Evolutionary conservation across 768 basidiomycete genomes (phyloP), one percentile per base, ranked within the genome.

Genomic region (Rhodosporidiobolus sp.): DNA sequence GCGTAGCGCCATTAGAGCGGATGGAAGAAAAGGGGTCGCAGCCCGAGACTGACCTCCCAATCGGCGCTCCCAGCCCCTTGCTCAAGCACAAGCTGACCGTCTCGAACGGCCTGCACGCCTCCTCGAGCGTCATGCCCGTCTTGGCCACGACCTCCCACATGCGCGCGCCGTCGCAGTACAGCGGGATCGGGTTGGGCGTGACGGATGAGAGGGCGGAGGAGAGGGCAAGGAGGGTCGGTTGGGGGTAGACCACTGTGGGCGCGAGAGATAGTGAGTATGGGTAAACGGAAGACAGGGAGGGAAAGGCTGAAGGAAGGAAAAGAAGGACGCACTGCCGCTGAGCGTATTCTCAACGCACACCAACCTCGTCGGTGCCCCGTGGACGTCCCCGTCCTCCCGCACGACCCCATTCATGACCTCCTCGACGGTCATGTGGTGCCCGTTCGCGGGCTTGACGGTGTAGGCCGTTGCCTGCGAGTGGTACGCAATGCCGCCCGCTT

Each of bases 301-400:
- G 93, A 68, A 94, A 19, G 10, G 19, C 26, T 35, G 57, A 45
- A 6, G 38, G 35, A 59, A 48, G 45, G 20, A 17, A 61, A 14
- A 5, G 14, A 7, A n/a, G 2, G 22, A 53, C 70, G 30, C 38
- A 72, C 70, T 91, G 26, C 95, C 95, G 66, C 90, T 88, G 43
- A 99, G 85, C 0, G 95, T 96, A 80, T 99, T 99, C 82, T 99
- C 95, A 4, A 97, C 83, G 9, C 88, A 87, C 69, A 98, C 88
- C 49, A 98, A 82, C 76, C 87, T 85, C 0, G 95, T 97, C 8
- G 91, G 90, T 14, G 91, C 89, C 71, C 88, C 89, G 77, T 79
- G 79, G 49, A 79, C 77, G 59, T 77, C 61, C 67, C 77, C 71
- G 65, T 78, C 74, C 14, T 58, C 73, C 32, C 55, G 58, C 50